These are phyloP conservation scores for Emydomyces testavorans DNA, from an alignment of 2,329 filamentous ascomycete genomes.

Conservation along the genomic window DNA sequence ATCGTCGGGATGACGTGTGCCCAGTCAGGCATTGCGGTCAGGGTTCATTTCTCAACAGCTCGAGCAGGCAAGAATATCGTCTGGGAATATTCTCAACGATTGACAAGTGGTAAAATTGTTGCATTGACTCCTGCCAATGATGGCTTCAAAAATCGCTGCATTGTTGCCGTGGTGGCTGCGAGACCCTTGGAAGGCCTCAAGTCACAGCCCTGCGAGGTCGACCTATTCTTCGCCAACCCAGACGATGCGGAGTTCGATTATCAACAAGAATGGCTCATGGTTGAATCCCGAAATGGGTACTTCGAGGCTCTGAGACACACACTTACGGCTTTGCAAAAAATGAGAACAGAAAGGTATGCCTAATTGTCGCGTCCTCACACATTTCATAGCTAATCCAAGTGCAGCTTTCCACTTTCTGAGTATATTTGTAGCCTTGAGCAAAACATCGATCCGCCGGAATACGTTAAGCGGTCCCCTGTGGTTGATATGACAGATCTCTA, in stretches of 20 bases:
- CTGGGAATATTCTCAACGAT: constrained; percentile 53
- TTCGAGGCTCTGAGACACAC: constrained; percentile 67
- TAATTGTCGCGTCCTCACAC: background rate
- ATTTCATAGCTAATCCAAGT: background rate
- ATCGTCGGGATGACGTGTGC: constrained; percentile 55
- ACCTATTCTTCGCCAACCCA: constrained; percentile 57
- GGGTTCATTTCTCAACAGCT: constrained; percentile 58
- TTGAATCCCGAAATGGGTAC: constrained; percentile 62
- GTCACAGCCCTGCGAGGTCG: constrained; percentile 57
- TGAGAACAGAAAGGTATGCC: constrained; percentile 42
- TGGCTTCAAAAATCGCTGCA: constrained; percentile 52
- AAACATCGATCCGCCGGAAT: constrained; percentile 41
- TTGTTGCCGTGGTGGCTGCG: constrained; percentile 61
- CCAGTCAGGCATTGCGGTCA: constrained; percentile 50
- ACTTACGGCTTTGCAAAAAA: constrained; percentile 59
- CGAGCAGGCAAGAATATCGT: constrained; percentile 54
- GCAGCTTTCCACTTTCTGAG: constrained; percentile 36
- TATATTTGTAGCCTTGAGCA: constrained; percentile 32
- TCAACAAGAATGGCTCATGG: constrained; percentile 59
- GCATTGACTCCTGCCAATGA: constrained; percentile 46
- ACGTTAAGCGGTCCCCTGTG: constrained; percentile 41
- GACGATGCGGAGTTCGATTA: constrained; percentile 58
- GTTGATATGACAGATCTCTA: constrained; percentile 42
- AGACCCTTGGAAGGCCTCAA: constrained; percentile 53
- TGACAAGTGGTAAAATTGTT: constrained; percentile 45